Conservation (phyloP, 202 grass and related monocot genomes). For the Setaria italica region DNA sequence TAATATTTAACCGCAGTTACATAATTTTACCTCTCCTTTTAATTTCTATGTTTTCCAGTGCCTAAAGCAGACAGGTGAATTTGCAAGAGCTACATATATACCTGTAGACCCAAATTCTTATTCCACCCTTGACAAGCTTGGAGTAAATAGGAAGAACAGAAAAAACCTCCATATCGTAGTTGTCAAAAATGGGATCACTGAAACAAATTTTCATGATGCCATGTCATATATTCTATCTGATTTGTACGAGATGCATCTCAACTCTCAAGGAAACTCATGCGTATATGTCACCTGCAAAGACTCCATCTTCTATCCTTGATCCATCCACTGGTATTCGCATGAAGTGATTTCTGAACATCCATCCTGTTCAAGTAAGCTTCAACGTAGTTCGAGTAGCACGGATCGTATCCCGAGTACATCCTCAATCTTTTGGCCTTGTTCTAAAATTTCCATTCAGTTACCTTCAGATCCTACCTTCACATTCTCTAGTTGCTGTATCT, state of each 20-base stretch:
- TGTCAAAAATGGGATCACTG: constrained; percentile 70
- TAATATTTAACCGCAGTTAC: not conserved
- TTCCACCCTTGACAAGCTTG: constrained; percentile 75
- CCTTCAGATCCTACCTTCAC: constrained; percentile 6
- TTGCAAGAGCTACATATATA: constrained; percentile 35
- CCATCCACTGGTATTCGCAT: constrained; percentile 66
- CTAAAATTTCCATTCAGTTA: constrained; percentile 49
- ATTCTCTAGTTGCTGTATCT: constrained; percentile 7
- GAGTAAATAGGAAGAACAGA: constrained; percentile 84
- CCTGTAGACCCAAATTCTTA: constrained; percentile 94
- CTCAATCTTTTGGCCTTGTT: constrained; percentile 54
- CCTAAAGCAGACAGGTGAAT: not conserved
- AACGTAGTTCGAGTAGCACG: constrained; percentile 68
- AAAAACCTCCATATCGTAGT: constrained; percentile 61
- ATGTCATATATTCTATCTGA: not conserved
- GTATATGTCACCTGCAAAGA: constrained; percentile 71
- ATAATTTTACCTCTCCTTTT: not conserved
- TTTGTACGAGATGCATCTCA: not conserved
- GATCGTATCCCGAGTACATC: constrained; percentile 76
- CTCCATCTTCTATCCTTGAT: constrained; percentile 68
- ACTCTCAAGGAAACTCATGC: not conserved
- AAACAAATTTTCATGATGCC: constrained; percentile 26
- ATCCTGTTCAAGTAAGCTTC: constrained; percentile 80
- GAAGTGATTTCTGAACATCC: constrained; percentile 77
- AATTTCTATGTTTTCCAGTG: not conserved